A percentile compares a stretch with the other conserved stretches of the same genome.
phyloP scores from a whole-genome alignment of 2,329 filamentous ascomycete genomes.

The Fusarium incarnatum region DNA sequence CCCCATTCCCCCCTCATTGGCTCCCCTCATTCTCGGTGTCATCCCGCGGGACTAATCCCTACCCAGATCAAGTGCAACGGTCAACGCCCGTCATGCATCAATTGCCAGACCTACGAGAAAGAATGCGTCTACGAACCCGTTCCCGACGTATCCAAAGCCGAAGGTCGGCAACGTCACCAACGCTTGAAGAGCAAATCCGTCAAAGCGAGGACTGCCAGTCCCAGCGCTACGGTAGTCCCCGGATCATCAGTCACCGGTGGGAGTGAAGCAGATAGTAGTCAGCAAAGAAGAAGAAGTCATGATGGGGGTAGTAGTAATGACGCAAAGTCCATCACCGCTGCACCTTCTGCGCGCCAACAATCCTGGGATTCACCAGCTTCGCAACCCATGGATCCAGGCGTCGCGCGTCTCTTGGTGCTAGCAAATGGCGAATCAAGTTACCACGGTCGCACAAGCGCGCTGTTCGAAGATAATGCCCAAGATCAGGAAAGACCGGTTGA shows the following conservation, averaged over 20 bases:
- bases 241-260: neutral
- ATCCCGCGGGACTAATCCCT: slow-evolving; percentile 13
- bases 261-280: slow-evolving; percentile 4
- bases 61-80: slow-evolving; percentile 63
- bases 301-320: slow-evolving; percentile 7
- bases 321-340: neutral
- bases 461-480: slow-evolving; percentile 55
- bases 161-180: slow-evolving; percentile 38
- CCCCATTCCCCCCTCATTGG: neutral
- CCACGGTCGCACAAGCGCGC: slow-evolving; percentile 61
- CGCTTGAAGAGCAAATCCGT: slow-evolving; percentile 16
- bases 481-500: slow-evolving; percentile 24
- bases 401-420: slow-evolving; percentile 54
- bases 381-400: slow-evolving; percentile 37
- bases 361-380: slow-evolving; percentile 18
- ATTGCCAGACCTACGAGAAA: slow-evolving; percentile 30
- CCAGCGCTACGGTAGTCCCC: neutral
- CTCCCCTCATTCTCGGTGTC: neutral
- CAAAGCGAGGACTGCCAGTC: slow-evolving; percentile 1
- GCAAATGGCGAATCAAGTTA: slow-evolving; percentile 58
- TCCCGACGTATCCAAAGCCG: slow-evolving; percentile 18
- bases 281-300: neutral
- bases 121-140: slow-evolving; percentile 47
- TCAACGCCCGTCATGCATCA: slow-evolving; percentile 28
- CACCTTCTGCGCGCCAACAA: neutral